These are phyloP conservation scores for Ceratocystis papillata DNA, from an alignment of 2,329 filamentous ascomycete genomes.

Conservation along the genomic window DNA sequence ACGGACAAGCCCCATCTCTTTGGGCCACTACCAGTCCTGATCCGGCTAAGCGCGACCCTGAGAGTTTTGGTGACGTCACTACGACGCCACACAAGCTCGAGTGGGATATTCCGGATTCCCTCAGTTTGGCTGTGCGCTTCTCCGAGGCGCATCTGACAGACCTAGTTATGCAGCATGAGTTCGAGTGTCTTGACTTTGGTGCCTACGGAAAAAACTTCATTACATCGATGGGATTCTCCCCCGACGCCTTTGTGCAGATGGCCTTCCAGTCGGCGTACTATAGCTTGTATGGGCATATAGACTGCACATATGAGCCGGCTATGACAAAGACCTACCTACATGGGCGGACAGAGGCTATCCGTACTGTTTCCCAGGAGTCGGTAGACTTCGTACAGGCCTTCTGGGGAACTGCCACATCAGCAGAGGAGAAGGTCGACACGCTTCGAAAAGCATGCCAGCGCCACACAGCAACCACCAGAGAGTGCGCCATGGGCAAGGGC, in stretches of 20 bases:
- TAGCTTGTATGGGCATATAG: constrained; percentile 82
- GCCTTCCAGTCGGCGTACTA: constrained; percentile 98
- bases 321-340: constrained; percentile 96
- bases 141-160: constrained; percentile 91
- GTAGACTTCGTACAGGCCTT: constrained; percentile 87
- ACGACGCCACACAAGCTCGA: constrained; percentile 93
- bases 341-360: constrained; percentile 86
- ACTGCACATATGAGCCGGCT: constrained; percentile 93
- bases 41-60: constrained; percentile 80
- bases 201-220: constrained; percentile 96
- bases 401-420: constrained; percentile 73
- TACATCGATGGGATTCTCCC: constrained; percentile 91
- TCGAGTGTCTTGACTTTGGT: constrained; percentile 77
- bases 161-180: constrained; percentile 92
- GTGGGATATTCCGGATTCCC: constrained; percentile 92
- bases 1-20: constrained; percentile 78
- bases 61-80: constrained; percentile 84
- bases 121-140: constrained; percentile 83
- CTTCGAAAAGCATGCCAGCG: constrained; percentile 73
- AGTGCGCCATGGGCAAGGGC: constrained; percentile 81
- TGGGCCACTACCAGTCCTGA: constrained; percentile 89
- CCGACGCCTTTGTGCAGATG: constrained; percentile 97
- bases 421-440: constrained; percentile 73
- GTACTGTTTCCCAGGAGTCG: constrained; percentile 71
- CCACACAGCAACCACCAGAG: constrained; percentile 67